phyloP scores from a whole-genome alignment of 2,329 filamentous ascomycete genomes.

The Teratosphaeriaceae sp. region DNA sequence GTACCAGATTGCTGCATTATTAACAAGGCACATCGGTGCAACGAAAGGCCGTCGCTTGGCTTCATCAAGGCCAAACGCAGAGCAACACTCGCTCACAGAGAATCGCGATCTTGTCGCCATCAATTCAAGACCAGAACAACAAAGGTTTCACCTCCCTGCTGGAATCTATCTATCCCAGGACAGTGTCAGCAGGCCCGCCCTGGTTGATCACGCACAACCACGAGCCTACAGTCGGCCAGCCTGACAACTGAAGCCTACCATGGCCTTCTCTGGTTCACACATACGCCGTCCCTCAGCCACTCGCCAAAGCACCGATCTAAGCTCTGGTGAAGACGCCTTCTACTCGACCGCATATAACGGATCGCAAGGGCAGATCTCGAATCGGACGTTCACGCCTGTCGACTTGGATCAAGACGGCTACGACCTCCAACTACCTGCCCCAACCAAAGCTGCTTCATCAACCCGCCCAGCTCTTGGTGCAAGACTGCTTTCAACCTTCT shows the following conservation, averaged over 20 bases:
- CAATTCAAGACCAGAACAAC: neutral
- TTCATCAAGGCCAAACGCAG: too few species aligned
- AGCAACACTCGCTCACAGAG: too few species aligned
- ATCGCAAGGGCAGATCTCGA: conserved; percentile 15
- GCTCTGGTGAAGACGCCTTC: neutral
- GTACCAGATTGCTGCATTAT: too few species aligned
- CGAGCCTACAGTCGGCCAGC: too few species aligned
- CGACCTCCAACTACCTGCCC: conserved; percentile 10
- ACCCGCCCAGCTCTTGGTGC: conserved; percentile 20
- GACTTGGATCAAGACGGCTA: conserved; percentile 10
- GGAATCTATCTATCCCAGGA: neutral
- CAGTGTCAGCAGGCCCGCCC: neutral
- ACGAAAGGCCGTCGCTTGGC: too few species aligned
- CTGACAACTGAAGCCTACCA: too few species aligned
- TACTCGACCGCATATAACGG: conserved; percentile 19
- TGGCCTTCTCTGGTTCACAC: neutral
- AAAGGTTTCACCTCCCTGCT: too few species aligned
- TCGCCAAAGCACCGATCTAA: neutral
- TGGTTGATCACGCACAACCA: too few species aligned
- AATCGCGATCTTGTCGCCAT: too few species aligned
- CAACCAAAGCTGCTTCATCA: conserved; percentile 10
- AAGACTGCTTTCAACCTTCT: conserved; percentile 20
- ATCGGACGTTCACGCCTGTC: conserved; percentile 5
- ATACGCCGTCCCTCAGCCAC: neutral
- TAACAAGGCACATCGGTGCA: too few species aligned